Evolutionary conservation across 306 rosid species (phyloP), one percentile per base, ranked within the genome.

Genomic region (Cicer cuneatum): DNA sequence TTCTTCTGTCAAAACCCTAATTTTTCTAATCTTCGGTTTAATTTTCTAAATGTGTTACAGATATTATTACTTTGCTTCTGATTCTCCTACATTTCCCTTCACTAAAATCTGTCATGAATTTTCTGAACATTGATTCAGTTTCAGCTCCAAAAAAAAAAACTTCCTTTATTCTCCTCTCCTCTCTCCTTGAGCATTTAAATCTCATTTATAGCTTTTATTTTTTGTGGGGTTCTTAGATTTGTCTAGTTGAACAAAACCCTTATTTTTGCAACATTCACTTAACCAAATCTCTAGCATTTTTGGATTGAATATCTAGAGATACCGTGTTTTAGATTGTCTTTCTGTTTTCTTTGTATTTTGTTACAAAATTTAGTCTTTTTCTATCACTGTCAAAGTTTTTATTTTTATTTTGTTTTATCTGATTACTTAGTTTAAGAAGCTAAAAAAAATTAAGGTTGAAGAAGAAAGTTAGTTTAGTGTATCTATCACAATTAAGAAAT

Each of bases 11-110:
- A 87, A 90, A 94, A 83, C 93, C 96, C 93, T 89, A 87, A 89
- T 82, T 83, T 88, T 86, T 0, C 10, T 86, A 91, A 59, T 88
- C 96, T 90, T 91, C 91, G 95, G 92, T 92, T 89, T 86, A 82
- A 73, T 83, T 90, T 75, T 78, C 72, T 43, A 59, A 21, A 16
- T 58, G 83, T 65, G 80, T 77, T 48, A 61, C 61, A 43, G 72
- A 75, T 80, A 48, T 82, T 29, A 24, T 53, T 58, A 10, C 73
- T 40, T 14, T 16, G 74, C 61, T 74, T 37, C 81, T 62, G 60
- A 58, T 82, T 76, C 75, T 61, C 78, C 96, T 76, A 75, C 96
- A 88, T 88, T 81, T 56, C 7, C 37, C 64, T 47, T 40, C 16
- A 5, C 37, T 69, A 19, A 74, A 10, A 56, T 81, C 66, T 75